Evolutionary conservation across 2,329 filamentous ascomycete species (phyloP).

Genomic region (Trematosphaeria pertusa): DNA sequence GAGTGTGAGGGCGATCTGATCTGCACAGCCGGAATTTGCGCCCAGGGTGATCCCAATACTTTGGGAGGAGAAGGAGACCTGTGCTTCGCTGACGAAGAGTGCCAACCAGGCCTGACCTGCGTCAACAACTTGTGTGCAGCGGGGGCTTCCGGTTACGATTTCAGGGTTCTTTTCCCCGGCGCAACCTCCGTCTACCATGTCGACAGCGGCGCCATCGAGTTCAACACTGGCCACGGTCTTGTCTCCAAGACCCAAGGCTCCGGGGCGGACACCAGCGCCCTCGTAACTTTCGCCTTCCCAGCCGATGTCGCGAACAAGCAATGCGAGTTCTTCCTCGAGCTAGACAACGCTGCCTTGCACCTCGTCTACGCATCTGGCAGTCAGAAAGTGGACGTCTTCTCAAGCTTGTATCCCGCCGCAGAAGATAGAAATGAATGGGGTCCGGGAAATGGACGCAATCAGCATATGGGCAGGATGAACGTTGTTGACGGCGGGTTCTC

Average conservation of each 20-base stretch:
- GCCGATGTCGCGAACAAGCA: background rate
- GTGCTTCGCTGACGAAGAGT: background rate
- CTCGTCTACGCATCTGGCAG: no score
- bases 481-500: background rate
- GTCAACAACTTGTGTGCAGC: background rate
- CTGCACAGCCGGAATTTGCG: background rate
- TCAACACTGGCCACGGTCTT: background rate
- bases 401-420: background rate
- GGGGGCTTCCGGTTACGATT: no score
- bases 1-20: background rate
- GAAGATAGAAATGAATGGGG: background rate
- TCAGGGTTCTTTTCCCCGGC: background rate
- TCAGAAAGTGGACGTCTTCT: background rate
- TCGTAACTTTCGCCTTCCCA: background rate
- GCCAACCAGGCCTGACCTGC: background rate
- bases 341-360: background rate
- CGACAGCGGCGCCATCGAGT: conserved; percentile 2
- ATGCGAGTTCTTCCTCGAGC: background rate
- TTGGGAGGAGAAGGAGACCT: background rate
- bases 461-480: background rate
- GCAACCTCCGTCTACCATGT: conserved; percentile 1
- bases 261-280: background rate
- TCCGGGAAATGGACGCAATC: background rate
- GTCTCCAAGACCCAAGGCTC: background rate
- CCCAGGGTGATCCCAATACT: no score